Evolutionary conservation across 805 yeast genomes (phyloP), one percentile per base, ranked within the genome.

Genomic region (Saturnispora zaruensis): DNA sequence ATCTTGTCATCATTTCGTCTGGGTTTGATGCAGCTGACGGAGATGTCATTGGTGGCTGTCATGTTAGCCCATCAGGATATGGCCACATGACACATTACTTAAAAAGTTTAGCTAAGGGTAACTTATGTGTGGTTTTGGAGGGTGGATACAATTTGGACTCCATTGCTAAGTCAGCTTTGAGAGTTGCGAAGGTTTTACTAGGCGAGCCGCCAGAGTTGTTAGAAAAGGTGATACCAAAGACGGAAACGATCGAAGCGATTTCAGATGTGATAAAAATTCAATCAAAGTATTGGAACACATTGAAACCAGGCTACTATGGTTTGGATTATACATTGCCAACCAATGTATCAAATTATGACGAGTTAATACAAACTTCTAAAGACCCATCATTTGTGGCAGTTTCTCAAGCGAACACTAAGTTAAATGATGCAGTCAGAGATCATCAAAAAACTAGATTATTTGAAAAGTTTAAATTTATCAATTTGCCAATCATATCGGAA

Each of bases 21-120:
- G 99, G 99, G 0, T 93, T 93, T 59, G 99, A 93, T 69, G 99
- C 99, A 20, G 99, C 99, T 1, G 96, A 87, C 60, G 98, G 98
- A 52, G 99, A 93, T 66, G 83, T 88, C 51, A 87, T 93, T 55
- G 99, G 99, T 9, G 96, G 91, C 44, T 93, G 97, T 65, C 95
- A 87, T 64, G 95, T 93, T 2, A 77, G 96, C 0, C 99, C 99
- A 2, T 84, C 89, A 36, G 96, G 96, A 13, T 93, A 93, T 64
- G 97, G 96, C 7, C 90, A 89, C 55, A 89, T 93, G 96, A 87
- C 97, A 4, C 95, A 89, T 62, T 75, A 82, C 81, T 72, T 93
- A 55, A 90, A 90, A 66, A 79, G 87, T 37, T 69, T 93, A 41
- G 96, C 97, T 2, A 78, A 77, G 58, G 99, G 99, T 3, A 87